These are phyloP conservation scores for Aspergillus alliaceus DNA, from an alignment of 2,329 filamentous ascomycete genomes.

Conservation along the genomic window DNA sequence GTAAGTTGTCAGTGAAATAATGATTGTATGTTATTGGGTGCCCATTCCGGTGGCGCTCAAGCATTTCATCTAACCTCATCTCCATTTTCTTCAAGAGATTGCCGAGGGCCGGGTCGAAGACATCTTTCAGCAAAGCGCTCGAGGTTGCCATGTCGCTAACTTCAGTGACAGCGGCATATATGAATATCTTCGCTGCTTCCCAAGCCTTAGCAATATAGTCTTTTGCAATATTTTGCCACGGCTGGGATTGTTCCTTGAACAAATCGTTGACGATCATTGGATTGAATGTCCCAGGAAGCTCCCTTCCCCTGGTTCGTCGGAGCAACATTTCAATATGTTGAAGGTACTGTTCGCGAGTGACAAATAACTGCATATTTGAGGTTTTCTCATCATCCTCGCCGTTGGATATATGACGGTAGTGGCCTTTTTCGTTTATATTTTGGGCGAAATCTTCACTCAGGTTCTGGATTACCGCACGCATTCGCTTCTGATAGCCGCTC, in stretches of 20 bases:
- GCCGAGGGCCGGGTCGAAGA: conserved; percentile 45
- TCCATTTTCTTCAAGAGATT: conserved; percentile 37
- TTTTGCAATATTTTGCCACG: conserved; percentile 50
- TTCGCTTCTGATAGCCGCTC: conserved; percentile 26
- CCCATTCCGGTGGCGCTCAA: conserved; percentile 44
- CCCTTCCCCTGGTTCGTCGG: conserved; percentile 49
- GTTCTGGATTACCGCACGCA: conserved; percentile 35
- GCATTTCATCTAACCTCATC: conserved; percentile 46
- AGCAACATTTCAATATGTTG: conserved; percentile 42
- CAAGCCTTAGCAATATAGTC: conserved; percentile 40
- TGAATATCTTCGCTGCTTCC: conserved; percentile 32
- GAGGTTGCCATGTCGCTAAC: conserved; percentile 44
- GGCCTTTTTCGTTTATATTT: conserved; percentile 9
- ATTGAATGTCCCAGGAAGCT: conserved; percentile 63
- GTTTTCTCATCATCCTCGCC: not conserved
- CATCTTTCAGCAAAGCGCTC: conserved; percentile 34
- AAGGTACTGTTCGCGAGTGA: conserved; percentile 40
- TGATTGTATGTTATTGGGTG: conserved; percentile 40
- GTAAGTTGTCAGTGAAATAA: conserved; percentile 36
- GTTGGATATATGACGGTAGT: conserved; percentile 8
- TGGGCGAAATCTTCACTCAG: conserved; percentile 22
- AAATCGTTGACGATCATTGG: conserved; percentile 59
- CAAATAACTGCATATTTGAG: conserved; percentile 4
- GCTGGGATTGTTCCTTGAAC: conserved; percentile 58
- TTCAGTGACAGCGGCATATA: conserved; percentile 34